Evolutionary conservation across 305 asterid species (phyloP).

Genomic region (Salvia sclarea): DNA sequence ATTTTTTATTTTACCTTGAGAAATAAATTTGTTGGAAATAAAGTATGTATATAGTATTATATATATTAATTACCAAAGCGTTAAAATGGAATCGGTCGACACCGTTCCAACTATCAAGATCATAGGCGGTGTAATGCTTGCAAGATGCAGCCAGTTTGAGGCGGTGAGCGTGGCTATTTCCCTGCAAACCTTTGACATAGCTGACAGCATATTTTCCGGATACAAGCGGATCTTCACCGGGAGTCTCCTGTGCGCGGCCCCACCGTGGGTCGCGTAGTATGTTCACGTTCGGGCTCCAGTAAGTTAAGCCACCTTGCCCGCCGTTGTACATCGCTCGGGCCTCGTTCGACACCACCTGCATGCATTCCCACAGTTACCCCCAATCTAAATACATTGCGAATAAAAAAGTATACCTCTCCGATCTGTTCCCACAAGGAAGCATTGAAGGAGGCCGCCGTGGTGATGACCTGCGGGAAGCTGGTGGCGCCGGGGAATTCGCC

Average conservation of each 20-base stretch:
- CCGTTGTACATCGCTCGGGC: slow-evolving; percentile 79
- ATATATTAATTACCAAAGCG: slow-evolving; percentile 29
- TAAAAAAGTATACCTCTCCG: slow-evolving; percentile 56
- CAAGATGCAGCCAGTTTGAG: slow-evolving; percentile 80
- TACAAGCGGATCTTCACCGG: slow-evolving; percentile 73
- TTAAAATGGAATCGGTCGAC: slow-evolving; percentile 68
- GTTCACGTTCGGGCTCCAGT: slow-evolving; percentile 82
- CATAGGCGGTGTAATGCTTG: slow-evolving; percentile 81
- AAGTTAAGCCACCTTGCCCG: slow-evolving; percentile 70
- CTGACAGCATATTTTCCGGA: slow-evolving; percentile 53
- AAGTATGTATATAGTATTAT: too few relatives aligned
- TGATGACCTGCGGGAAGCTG: slow-evolving; percentile 77
- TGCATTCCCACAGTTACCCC: too few relatives aligned
- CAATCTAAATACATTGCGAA: too few relatives aligned
- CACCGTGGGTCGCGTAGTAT: slow-evolving; percentile 78
- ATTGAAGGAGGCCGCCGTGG: slow-evolving; percentile 72
- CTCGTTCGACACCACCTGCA: slow-evolving; percentile 73
- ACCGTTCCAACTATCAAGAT: slow-evolving; percentile 73
- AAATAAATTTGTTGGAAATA: too few relatives aligned
- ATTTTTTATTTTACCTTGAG: neutral
- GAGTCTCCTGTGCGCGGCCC: slow-evolving; percentile 87
- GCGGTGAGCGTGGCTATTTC: slow-evolving; percentile 42
- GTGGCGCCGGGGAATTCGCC: slow-evolving; percentile 67
- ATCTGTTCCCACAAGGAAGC: slow-evolving; percentile 66
- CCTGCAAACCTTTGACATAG: slow-evolving; percentile 66